Evolutionary conservation across 257 asterid species (phyloP).

Genomic region (Salvia hispanica): DNA sequence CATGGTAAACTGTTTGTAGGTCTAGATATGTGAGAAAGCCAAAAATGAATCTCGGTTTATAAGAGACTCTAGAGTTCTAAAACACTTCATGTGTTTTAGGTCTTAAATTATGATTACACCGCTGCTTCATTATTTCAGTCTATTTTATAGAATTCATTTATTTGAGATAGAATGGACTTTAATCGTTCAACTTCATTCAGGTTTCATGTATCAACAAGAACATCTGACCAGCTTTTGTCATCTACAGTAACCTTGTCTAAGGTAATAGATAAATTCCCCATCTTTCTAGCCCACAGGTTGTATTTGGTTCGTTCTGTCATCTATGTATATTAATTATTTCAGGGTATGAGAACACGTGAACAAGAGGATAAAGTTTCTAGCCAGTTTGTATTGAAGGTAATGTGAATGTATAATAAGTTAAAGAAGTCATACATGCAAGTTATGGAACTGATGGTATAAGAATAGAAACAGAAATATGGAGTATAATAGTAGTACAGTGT

Average conservation of each 20-base stretch:
- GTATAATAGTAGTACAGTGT: background rate
- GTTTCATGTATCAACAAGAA: conserved; percentile 87
- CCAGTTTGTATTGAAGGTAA: conserved; percentile 80
- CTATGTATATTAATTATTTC: conserved; percentile 27
- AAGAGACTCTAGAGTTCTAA: conserved; percentile 9
- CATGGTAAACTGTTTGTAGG: background rate
- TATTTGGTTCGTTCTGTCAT: conserved; percentile 13
- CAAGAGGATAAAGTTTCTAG: conserved; percentile 89
- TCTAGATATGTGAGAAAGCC: conserved; percentile 11
- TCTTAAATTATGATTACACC: conserved; percentile 15
- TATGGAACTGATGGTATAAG: conserved; percentile 1
- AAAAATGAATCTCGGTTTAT: conserved; percentile 5
- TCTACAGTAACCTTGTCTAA: conserved; percentile 76
- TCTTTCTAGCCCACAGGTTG: conserved; percentile 19
- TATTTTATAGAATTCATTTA: conserved; percentile 3
- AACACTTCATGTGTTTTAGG: background rate
- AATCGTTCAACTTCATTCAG: conserved; percentile 40
- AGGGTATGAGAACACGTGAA: conserved; percentile 93
- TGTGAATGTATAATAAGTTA: conserved; percentile 28
- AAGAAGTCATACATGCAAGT: conserved; percentile 1
- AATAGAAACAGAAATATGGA: background rate
- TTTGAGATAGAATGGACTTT: conserved; percentile 12
- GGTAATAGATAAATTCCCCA: conserved; percentile 48
- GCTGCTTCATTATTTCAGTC: background rate
- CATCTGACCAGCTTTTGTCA: conserved; percentile 64